These are phyloP conservation scores for Botrytis sinoallii DNA, from an alignment of 2,329 filamentous ascomycete genomes.

Conservation along the genomic window DNA sequence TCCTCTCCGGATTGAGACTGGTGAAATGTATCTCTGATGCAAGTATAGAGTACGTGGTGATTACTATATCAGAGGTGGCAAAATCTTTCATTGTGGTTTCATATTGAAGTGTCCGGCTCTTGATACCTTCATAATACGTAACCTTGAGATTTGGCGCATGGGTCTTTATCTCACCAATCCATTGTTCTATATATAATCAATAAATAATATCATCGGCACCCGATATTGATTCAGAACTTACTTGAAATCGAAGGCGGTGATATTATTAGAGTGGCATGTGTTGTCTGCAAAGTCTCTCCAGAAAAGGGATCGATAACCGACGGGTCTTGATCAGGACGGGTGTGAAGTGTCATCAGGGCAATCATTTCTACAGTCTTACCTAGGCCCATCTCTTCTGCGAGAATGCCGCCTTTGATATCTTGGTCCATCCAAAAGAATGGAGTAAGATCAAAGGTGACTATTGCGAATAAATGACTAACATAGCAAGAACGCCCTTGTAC, in stretches of 20 bases:
- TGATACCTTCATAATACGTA: slow-evolving; percentile 53
- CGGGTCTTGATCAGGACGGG: slow-evolving; percentile 36
- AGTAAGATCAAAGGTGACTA: slow-evolving; percentile 50
- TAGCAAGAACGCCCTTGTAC: slow-evolving; percentile 47
- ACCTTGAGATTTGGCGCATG: slow-evolving; percentile 58
- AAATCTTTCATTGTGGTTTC: slow-evolving; percentile 45
- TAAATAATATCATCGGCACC: neutral
- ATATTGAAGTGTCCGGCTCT: slow-evolving; percentile 35
- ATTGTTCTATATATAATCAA: slow-evolving; percentile 47
- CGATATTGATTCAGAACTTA: neutral
- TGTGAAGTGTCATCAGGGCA: slow-evolving; percentile 64
- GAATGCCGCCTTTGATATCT: slow-evolving; percentile 45
- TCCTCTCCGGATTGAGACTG: slow-evolving; percentile 64
- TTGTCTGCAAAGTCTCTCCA: slow-evolving; percentile 45
- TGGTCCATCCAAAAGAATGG: slow-evolving; percentile 45
- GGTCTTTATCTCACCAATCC: slow-evolving; percentile 56
- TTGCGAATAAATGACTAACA: slow-evolving; percentile 61
- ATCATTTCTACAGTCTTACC: slow-evolving; percentile 79
- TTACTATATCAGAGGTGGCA: slow-evolving; percentile 54
- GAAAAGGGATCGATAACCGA: slow-evolving; percentile 42
- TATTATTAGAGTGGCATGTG: slow-evolving; percentile 59
- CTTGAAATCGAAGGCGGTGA: slow-evolving; percentile 50
- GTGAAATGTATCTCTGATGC: slow-evolving; percentile 77
- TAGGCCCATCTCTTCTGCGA: slow-evolving; percentile 80
- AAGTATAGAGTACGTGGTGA: slow-evolving; percentile 69